phyloP scores from a whole-genome alignment of 2,329 filamentous ascomycete genomes.

The Ascochyta fabae region DNA sequence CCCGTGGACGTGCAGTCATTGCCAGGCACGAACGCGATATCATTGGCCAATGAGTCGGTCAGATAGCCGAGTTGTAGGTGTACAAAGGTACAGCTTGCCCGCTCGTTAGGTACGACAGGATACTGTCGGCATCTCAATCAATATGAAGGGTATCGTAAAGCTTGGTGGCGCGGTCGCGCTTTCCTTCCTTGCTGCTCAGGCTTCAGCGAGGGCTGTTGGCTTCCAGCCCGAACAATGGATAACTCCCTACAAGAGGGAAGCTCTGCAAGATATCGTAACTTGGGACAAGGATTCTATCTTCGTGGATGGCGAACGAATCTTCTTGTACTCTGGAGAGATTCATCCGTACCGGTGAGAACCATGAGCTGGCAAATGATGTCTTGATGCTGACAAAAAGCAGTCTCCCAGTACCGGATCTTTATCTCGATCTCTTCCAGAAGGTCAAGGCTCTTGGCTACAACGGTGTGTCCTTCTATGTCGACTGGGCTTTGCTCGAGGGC shows the following conservation, averaged over 20 bases:
- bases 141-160: constrained; percentile 28
- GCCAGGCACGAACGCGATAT: constrained; percentile 6
- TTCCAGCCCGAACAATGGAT: constrained; percentile 59
- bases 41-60: constrained; percentile 6
- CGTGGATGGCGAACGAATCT: constrained; percentile 71
- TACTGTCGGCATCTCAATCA: constrained; percentile 10
- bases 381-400: constrained; percentile 36
- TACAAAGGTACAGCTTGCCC: constrained; percentile 13
- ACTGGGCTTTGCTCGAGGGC: constrained; percentile 80
- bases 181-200: constrained; percentile 53
- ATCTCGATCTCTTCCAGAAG: constrained; percentile 81
- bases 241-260: constrained; percentile 56
- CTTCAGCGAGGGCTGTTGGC: constrained; percentile 56
- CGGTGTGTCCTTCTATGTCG: constrained; percentile 77
- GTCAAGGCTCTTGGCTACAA: constrained; percentile 83
- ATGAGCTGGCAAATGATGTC: neutral
- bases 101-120: neutral
- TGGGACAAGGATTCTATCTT: constrained; percentile 77
- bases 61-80: constrained; percentile 2
- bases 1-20: constrained; percentile 17
- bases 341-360: constrained; percentile 66
- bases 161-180: constrained; percentile 36
- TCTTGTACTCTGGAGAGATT: constrained; percentile 76
- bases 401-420: constrained; percentile 66
- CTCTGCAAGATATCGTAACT: constrained; percentile 66